phyloP scores from a whole-genome alignment of 371 early-diverging fungal genomes.

The Syncephalis plumigaleata region DNA sequence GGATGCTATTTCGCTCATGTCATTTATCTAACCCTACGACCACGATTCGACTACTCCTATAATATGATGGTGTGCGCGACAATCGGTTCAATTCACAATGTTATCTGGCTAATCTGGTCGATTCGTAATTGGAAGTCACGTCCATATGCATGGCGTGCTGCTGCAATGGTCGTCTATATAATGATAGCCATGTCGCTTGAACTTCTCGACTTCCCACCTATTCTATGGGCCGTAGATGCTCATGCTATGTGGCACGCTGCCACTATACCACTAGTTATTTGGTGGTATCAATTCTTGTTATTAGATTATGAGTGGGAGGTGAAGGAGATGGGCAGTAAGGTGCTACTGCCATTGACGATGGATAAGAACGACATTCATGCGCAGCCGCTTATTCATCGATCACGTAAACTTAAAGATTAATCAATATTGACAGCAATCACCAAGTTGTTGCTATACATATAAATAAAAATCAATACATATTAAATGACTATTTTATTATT shows the following conservation, averaged over 20 bases:
- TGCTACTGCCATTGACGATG: no score
- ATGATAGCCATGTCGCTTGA: slow-evolving; percentile 74
- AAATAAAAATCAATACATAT: no score
- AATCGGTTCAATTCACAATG: slow-evolving; percentile 51
- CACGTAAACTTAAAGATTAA: no score
- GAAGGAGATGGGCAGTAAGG: no score
- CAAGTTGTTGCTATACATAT: no score
- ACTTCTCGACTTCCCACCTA: slow-evolving; percentile 85
- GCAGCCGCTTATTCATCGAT: no score
- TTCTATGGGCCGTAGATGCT: slow-evolving; percentile 65
- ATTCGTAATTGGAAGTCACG: slow-evolving; percentile 10
- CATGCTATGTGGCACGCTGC: slow-evolving; percentile 92
- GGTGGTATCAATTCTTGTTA: slow-evolving; percentile 68
- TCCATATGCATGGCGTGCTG: slow-evolving; percentile 46
- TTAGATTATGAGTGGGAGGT: slow-evolving; percentile 30
- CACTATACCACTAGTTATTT: slow-evolving; percentile 60
- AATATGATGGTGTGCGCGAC: slow-evolving; percentile 74
- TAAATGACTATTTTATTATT: no score
- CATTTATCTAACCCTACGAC: slow-evolving; percentile 23
- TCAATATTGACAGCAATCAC: no score
- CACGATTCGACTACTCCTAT: slow-evolving; percentile 77
- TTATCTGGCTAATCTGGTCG: slow-evolving; percentile 42
- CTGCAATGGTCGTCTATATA: slow-evolving; percentile 30
- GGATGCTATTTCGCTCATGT: slow-evolving; percentile 25
- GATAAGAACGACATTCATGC: no score